Conservation (phyloP, 805 yeast species). For the Ogataea siamensis region DNA sequence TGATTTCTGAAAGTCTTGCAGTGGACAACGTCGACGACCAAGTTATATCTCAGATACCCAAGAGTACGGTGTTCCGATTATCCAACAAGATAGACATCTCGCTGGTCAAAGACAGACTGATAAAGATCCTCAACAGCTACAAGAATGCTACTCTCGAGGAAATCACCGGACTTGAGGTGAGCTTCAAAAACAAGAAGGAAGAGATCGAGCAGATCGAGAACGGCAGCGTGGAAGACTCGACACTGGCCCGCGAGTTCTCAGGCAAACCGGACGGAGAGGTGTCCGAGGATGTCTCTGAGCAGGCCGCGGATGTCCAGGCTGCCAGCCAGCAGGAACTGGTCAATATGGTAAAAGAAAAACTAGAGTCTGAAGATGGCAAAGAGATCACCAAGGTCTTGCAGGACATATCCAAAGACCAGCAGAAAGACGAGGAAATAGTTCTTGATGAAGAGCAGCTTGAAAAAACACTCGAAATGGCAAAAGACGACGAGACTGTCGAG, state of each 20-base stretch:
- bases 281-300: neutral
- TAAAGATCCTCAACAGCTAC: constrained; percentile 34
- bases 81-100: constrained; percentile 32
- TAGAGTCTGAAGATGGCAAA: constrained; percentile 11
- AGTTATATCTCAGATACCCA: constrained; percentile 34
- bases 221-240: constrained; percentile 40
- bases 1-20: constrained; percentile 35
- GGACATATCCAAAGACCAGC: constrained; percentile 7
- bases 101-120: constrained; percentile 35
- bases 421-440: constrained; percentile 4
- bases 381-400: constrained; percentile 6
- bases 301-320: constrained; percentile 17
- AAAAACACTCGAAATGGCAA: constrained; percentile 8
- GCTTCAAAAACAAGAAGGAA: constrained; percentile 33
- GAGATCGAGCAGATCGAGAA: constrained; percentile 42
- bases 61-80: constrained; percentile 33
- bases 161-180: constrained; percentile 39
- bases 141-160: constrained; percentile 34
- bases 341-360: constrained; percentile 8
- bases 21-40: constrained; percentile 31
- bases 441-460: constrained; percentile 7
- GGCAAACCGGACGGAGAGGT: constrained; percentile 2
- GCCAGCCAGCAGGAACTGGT: constrained; percentile 6
- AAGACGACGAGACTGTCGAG: constrained; percentile 2
- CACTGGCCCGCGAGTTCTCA: constrained; percentile 29